These are phyloP conservation scores for Amesomyces nigricolor DNA, from an alignment of 2,329 filamentous ascomycete genomes.

Conservation along the genomic window DNA sequence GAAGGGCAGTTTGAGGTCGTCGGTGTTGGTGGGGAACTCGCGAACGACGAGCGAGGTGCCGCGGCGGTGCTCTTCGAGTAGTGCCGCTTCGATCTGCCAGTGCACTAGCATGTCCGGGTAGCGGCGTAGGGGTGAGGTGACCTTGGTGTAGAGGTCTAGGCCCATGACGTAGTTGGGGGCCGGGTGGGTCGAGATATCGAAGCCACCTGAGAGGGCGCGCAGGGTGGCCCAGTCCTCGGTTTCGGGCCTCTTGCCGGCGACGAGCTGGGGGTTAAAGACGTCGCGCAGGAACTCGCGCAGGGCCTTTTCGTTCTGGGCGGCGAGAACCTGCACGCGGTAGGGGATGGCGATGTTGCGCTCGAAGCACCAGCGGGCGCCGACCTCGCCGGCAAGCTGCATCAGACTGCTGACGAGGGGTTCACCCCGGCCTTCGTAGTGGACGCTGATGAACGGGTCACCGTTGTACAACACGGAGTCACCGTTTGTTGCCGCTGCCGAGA, in stretches of 20 bases:
- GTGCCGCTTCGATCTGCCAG: slow-evolving; percentile 59
- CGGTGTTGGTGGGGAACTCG: background rate
- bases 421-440: slow-evolving; percentile 32
- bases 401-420: slow-evolving; percentile 41
- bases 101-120: slow-evolving; percentile 58
- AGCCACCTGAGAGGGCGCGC: slow-evolving; percentile 42
- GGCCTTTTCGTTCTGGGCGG: slow-evolving; percentile 32
- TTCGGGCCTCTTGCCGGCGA: slow-evolving; percentile 31
- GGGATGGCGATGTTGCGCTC: slow-evolving; percentile 54
- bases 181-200: slow-evolving; percentile 47
- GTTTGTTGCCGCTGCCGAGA: slow-evolving; percentile 22
- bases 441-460: slow-evolving; percentile 48
- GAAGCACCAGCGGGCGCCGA: slow-evolving; percentile 56
- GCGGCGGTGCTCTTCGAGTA: slow-evolving; percentile 40
- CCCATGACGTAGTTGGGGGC: slow-evolving; percentile 54
- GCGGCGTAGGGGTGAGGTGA: slow-evolving; percentile 61
- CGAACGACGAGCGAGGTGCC: slow-evolving; percentile 31
- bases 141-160: slow-evolving; percentile 55
- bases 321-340: slow-evolving; percentile 48
- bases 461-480: slow-evolving; percentile 32
- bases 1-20: background rate
- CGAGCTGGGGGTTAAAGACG: slow-evolving; percentile 37
- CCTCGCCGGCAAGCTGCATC: slow-evolving; percentile 59
- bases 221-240: slow-evolving; percentile 31
- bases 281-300: slow-evolving; percentile 36